These are phyloP conservation scores for Lactarius deliciosus DNA, from an alignment of 768 basidiomycete species.

Conservation along the genomic window DNA sequence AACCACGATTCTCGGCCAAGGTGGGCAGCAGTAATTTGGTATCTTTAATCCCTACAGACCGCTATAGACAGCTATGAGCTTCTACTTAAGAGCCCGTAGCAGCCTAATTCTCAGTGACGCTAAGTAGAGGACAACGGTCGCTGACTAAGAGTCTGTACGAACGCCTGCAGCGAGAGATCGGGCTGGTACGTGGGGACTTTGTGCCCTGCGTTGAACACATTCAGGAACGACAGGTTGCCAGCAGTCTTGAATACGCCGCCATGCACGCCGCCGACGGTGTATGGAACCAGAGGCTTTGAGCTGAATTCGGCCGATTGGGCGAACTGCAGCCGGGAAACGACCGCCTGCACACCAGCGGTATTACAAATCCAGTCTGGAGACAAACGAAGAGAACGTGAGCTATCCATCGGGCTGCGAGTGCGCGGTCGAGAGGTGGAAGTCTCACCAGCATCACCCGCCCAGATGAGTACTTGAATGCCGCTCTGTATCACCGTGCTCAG, in stretches of 20 bases:
- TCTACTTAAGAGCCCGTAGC: too few relatives aligned
- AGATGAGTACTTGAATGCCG: conserved; percentile 47
- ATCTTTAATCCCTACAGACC: too few relatives aligned
- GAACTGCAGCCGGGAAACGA: conserved; percentile 46
- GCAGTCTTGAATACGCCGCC: conserved; percentile 50
- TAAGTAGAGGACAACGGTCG: conserved; percentile 21
- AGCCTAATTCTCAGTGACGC: neutral
- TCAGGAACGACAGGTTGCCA: conserved; percentile 46
- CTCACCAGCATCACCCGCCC: conserved; percentile 40
- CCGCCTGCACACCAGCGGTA: conserved; percentile 46
- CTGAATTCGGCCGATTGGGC: conserved; percentile 36
- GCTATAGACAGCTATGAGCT: too few relatives aligned
- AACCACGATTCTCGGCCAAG: too few relatives aligned
- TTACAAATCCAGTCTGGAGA: conserved; percentile 44
- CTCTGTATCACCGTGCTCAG: conserved; percentile 2
- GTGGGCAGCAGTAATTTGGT: too few relatives aligned
- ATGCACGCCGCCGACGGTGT: conserved; percentile 44
- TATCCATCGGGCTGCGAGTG: conserved; percentile 18
- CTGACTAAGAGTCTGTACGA: conserved; percentile 21
- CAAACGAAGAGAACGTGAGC: conserved; percentile 40
- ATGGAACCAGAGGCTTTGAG: conserved; percentile 41
- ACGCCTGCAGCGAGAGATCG: conserved; percentile 19
- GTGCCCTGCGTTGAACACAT: conserved; percentile 45
- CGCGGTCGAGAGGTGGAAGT: neutral
- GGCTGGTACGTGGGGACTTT: conserved; percentile 23